Percentiles rank a stretch among this genome's conserved stretches.
phyloP scores from a whole-genome alignment of 192 early-diverging fungal genomes.

The Umbelopsis isabellina region DNA sequence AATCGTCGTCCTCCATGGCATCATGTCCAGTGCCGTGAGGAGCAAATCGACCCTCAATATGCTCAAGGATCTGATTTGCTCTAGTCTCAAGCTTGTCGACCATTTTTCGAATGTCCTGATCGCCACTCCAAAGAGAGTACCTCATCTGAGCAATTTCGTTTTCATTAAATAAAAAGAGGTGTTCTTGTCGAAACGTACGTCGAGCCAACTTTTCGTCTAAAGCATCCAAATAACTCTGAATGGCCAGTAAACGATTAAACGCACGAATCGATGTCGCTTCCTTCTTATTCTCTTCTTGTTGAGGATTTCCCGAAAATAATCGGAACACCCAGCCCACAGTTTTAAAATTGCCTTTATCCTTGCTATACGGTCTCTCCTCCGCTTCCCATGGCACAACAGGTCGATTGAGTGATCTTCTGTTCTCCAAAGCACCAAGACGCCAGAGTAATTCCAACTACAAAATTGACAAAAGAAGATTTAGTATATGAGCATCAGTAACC shows the following conservation, averaged over 20 bases:
- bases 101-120: slow-evolving; percentile 42
- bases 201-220: slow-evolving; percentile 61
- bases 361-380: slow-evolving; percentile 44
- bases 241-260: slow-evolving; percentile 62
- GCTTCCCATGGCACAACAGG: slow-evolving; percentile 63
- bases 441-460: slow-evolving; percentile 59
- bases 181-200: slow-evolving; percentile 47
- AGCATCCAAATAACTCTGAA: slow-evolving; percentile 62
- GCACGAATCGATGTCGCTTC: slow-evolving; percentile 59
- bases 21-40: background rate
- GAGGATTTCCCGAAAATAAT: slow-evolving; percentile 59
- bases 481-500: background rate
- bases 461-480: slow-evolving; percentile 1
- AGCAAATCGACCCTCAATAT: slow-evolving; percentile 16
- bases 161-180: slow-evolving; percentile 57
- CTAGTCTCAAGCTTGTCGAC: slow-evolving; percentile 38
- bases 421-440: slow-evolving; percentile 58
- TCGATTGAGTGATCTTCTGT: slow-evolving; percentile 43
- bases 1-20: background rate
- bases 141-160: slow-evolving; percentile 45
- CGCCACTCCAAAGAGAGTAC: slow-evolving; percentile 58
- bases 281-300: slow-evolving; percentile 62
- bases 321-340: slow-evolving; percentile 65
- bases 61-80: slow-evolving; percentile 29
- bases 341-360: slow-evolving; percentile 54